Base-by-base conservation (phyloP, 352 stramenopile genomes). In the Pythium sp. region DNA sequence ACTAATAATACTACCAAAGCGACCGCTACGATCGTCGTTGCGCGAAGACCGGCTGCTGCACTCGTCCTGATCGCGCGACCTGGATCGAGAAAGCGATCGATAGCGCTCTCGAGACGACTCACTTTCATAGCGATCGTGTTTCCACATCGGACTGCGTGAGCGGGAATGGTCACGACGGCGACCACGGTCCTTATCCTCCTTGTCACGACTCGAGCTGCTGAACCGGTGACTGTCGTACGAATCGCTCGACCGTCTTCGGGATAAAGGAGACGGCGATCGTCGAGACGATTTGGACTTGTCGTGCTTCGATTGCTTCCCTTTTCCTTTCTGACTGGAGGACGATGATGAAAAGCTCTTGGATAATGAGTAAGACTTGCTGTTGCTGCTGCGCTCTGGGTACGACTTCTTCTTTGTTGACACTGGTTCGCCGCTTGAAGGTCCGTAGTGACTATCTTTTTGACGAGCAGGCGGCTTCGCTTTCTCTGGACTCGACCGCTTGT, bases 371-470 rank as follows among this genome's bases (percentile, higher is more conserved):
- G 34, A 56, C 28, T 66, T 73, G 22, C 59, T 20, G 22, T 55
- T 20, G 38, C 3, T 69, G 30, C 56, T 22, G 32, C 32, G 56
- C 9, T 62, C 56, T 30, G 41, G 3, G 7, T 56, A 63, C 54
- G 30, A 36, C 30, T 62, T 41, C 57, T 64, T 61, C 47, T 46
- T 64, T 26, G 26, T 58, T 15, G 26, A 49, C 20, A n/a, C 0
- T 32, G 62, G 28, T n/a, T 76, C 55, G 1, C 61, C 67, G 4
- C 46, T 54, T 34, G 73, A 60, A 46, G 76, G 78, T 8, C 78
- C 76, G 67, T 86, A 82, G 53, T 79, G 77, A 30, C 68, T 84
- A 34, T 58, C 65, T 46, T 77, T 80, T 9, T 79, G 74, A 24
- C 62, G 20, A 4, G 47, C 12, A 32, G 18, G 18, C 30, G 64